Evolutionary conservation across 169 alveolate genomes (phyloP), one percentile per base, ranked within the genome.

Genomic region (Cryptosporidium ubiquitum): DNA sequence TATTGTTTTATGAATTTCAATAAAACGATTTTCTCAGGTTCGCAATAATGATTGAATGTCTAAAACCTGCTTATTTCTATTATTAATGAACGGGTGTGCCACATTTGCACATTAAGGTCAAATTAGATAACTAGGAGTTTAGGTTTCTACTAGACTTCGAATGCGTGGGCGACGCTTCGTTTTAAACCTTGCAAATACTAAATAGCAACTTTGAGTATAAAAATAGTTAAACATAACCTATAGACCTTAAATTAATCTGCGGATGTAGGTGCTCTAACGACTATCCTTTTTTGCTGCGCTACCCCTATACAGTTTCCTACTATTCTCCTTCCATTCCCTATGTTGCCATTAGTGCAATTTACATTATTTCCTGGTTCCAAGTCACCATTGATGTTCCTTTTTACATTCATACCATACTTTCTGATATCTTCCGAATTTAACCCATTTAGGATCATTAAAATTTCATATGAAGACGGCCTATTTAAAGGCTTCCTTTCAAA

Each of bases 301-400:
- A 85, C 91, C 68, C 92, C 93, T 20, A 85, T 39, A 85, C 91
- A 92, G 85, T 92, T 93, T 84, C 93, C 93, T 37, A 92, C 92
- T 49, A 68, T 69, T 68, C 84, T 91, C 86, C 91, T 75, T 92
- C 85, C 93, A 71, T 89, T 84, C 92, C 86, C 85, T 79, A 71
- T 70, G 55, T 68, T 44, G 31, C 79, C 68, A 75, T 84, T 57
- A 58, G 66, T 84, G 1, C 55, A 47, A 70, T 60, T 86, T 68
- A 92, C 79, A 84, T 84, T 86, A 60, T 73, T 91, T 33, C 85
- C 85, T 6, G 71, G 55, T n/a, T 33, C 70, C 16, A 60, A 85
- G n/a, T 60, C 79, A 12, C 89, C 89, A 10, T 60, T 14, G 10
- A 79, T 60, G 31, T 79, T 37, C n/a, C 89, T 58, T 35, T 79